Base-by-base conservation (phyloP, 2,329 filamentous ascomycete genomes). In the Macrophomina tecta region DNA sequence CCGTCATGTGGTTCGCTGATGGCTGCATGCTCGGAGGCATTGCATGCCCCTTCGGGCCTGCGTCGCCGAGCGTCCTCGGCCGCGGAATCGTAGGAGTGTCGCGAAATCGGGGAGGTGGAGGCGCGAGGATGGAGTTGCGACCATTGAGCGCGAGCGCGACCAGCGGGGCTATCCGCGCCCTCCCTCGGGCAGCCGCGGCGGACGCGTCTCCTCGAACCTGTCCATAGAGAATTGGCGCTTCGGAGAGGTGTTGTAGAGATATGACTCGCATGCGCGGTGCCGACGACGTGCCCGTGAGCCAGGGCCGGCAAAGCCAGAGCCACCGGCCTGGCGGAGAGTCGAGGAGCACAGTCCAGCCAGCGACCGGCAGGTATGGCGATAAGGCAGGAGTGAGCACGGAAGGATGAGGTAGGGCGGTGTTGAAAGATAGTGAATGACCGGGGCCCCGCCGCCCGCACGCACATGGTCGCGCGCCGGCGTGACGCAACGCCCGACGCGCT, bases 1-100 rank as follows among this genome's bases (percentile, higher is more conserved):
- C n/a, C n/a, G 45, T 49, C 58, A 62, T 28, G 58, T 62, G 58
- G 58, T 34, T 49, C 30, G 46, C 45, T 62, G 45, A 18, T 40
- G 32, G 45, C 30, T 18, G 45, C 52, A 48, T 34, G 38, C 18
- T 11, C 56, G 8, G 42, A 45, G 30, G 42, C 30, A 46, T 38
- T 6, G 28, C 16, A 36, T 61, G 9, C 56, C 56, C 42, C 5
- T 61, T 61, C 36, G 16, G 56, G 56, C 23, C 11, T 48, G 32
- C 36, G 28, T 49, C 30, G 45, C 58, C 58, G 58, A 51, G 3
- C 30, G 23, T 12, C 42, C 42, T 6, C 14, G 16, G 30, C 12
- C 9, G 45, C 42, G 36, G 11, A 62, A 62, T 49, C 45, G 46
- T 45, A 49, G 16, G 32, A 38, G 42, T 9, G 16, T n/a, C 18